Conservation (phyloP, 139 green algal genomes). For the Choricystis sp. region DNA sequence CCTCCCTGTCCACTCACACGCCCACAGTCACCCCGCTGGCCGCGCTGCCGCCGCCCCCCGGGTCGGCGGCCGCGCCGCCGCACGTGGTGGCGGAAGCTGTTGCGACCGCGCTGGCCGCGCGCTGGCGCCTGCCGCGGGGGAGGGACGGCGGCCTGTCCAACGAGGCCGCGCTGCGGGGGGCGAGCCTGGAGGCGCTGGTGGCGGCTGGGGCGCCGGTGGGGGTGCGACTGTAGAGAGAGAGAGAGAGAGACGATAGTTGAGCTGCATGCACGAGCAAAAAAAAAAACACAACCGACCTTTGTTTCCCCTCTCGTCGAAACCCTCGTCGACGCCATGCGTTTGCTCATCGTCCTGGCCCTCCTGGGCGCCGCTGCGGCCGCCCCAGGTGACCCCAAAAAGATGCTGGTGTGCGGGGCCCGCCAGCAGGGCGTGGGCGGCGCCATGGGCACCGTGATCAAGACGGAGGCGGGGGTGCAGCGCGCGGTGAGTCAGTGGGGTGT, state of each 20-base stretch:
- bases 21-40: too few species aligned
- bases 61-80: too few species aligned
- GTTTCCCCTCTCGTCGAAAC: neutral
- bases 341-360: too few species aligned
- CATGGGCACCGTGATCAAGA: neutral
- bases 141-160: too few species aligned
- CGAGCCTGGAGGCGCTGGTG: neutral
- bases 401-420: neutral
- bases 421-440: neutral
- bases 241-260: neutral
- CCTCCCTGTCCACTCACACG: too few species aligned
- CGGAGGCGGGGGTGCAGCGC: neutral
- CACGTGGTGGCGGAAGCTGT: too few species aligned
- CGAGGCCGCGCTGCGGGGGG: neutral
- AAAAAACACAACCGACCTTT: neutral
- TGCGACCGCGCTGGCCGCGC: too few species aligned
- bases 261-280: neutral
- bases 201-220: too few species aligned
- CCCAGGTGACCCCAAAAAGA: neutral
- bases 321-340: too few species aligned
- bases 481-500: neutral
- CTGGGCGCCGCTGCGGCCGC: too few species aligned
- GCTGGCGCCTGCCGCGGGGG: too few species aligned
- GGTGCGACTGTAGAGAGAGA: neutral
- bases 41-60: too few species aligned